phyloP scores from a whole-genome alignment of 768 basidiomycete species.

The Pleurotus platypus region DNA sequence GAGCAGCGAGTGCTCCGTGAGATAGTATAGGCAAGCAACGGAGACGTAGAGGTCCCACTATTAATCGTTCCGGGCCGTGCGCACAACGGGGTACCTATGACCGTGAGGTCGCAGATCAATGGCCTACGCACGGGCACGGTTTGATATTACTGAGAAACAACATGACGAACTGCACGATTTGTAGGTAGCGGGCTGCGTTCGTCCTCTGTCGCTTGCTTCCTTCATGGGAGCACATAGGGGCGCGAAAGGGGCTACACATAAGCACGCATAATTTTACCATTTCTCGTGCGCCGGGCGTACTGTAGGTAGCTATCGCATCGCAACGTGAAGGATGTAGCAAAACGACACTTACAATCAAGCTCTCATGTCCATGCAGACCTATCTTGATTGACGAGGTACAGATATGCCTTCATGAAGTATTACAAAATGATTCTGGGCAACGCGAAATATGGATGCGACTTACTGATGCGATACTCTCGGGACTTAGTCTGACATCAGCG shows the following conservation, averaged over 20 bases:
- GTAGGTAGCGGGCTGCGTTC: not conserved
- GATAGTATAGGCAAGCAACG: not conserved
- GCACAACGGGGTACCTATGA: slow-evolving; percentile 25
- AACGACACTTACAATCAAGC: slow-evolving; percentile 58
- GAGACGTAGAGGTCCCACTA: slow-evolving; percentile 26
- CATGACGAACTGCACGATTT: too few relatives aligned
- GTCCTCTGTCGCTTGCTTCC: not conserved
- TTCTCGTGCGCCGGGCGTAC: slow-evolving; percentile 46
- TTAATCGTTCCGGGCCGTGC: slow-evolving; percentile 50
- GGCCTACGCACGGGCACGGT: not conserved
- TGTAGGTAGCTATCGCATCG: slow-evolving; percentile 9
- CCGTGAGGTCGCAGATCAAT: slow-evolving; percentile 2
- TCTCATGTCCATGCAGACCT: slow-evolving; percentile 78
- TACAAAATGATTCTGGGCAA: not conserved
- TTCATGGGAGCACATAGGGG: not conserved
- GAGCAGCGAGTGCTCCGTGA: slow-evolving; percentile 26
- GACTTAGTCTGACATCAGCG: slow-evolving; percentile 45
- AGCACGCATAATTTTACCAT: slow-evolving; percentile 25
- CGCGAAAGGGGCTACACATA: not conserved
- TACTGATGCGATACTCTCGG: slow-evolving; percentile 70
- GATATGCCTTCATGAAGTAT: slow-evolving; percentile 49
- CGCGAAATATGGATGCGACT: too few relatives aligned
- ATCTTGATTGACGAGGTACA: slow-evolving; percentile 66
- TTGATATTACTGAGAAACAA: too few relatives aligned
- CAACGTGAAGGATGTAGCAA: not conserved